phyloP scores from a whole-genome alignment of 306 rosid species.

The Castanopsis chinensis region DNA sequence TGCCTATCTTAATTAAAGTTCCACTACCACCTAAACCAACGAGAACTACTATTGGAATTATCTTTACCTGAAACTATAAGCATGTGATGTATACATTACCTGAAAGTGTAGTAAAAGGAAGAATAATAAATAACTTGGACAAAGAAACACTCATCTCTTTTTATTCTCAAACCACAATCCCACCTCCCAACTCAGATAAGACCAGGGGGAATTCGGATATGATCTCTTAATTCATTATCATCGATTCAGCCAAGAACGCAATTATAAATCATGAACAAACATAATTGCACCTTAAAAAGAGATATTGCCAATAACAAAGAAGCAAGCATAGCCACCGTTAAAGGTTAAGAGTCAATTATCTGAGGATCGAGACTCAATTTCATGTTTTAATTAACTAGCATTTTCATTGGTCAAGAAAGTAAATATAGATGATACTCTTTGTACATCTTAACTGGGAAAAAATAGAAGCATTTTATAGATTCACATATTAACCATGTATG shows the following conservation, averaged over 20 bases:
- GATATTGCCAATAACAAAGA: conserved; percentile 30
- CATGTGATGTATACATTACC: neutral
- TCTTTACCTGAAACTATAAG: neutral
- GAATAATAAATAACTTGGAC: neutral
- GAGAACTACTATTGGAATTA: conserved; percentile 10
- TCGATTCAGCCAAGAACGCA: conserved; percentile 37
- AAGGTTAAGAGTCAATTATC: no score
- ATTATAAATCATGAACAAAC: conserved; percentile 33
- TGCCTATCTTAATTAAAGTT: neutral
- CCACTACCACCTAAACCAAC: neutral
- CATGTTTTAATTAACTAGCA: no score
- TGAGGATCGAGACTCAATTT: no score
- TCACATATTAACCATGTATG: no score
- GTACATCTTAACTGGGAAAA: no score
- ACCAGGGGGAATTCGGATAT: conserved; percentile 13
- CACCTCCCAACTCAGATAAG: conserved; percentile 21
- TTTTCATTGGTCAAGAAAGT: no score
- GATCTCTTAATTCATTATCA: conserved; percentile 31
- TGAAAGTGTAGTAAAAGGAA: neutral
- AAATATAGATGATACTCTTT: no score
- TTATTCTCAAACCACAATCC: conserved; percentile 23
- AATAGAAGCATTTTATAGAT: no score
- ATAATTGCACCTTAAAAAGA: conserved; percentile 31
- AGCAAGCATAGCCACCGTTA: no score
- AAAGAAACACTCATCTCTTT: neutral